Evolutionary conservation across 2,329 filamentous ascomycete species (phyloP), one percentile per base, ranked within the genome.

Genomic region (Lasiodiplodia sp.): DNA sequence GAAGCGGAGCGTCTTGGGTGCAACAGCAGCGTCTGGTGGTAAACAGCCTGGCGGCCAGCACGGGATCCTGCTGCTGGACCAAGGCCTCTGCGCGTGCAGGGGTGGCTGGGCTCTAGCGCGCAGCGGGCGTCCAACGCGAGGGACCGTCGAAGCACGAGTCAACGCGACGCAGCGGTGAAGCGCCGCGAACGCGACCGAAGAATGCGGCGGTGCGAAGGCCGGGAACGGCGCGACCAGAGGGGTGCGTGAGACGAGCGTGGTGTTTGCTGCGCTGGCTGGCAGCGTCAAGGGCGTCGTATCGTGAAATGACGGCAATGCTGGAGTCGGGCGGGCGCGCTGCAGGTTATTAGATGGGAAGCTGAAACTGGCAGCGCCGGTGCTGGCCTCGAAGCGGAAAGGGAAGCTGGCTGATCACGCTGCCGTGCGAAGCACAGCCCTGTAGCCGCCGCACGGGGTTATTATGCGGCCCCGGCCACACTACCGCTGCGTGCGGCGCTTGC

Each of bases 311-410:
- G 37, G 60, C 60, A 38, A 63, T 63, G 28, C 58, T 44, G 58
- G 58, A 25, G 57, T 31, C 58, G 60, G 47, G 60, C 8, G 60
- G 44, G 60, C 44, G 58, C 44, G 60, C 47, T 52, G 60, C 60
- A 64, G 60, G 60, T 64, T 64, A 64, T 64, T 34, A 64, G 60
- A 52, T 52, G 28, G 58, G 60, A 38, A 64, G 60, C 60, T 64
- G 60, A 64, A 64, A 64, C 60, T 64, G 60, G 37, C 60, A 64
- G 60, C 47, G 60, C 60, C 60, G 60, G 60, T 52, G 47, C 28
- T 64, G 60, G 44, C 44, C 60, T 64, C 60, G 60, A 64, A 64
- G 28, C 60, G 60, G 60, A 64, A 64, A 64, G 60, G 60, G 60
- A 64, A 64, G 60, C 60, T 64, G 18, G 58, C 40, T 37, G 58